Percentiles rank a stretch among this genome's conserved stretches.
These are phyloP conservation scores for Boletus reticulatus DNA, from an alignment of 768 basidiomycete genomes.

Conservation along the genomic window DNA sequence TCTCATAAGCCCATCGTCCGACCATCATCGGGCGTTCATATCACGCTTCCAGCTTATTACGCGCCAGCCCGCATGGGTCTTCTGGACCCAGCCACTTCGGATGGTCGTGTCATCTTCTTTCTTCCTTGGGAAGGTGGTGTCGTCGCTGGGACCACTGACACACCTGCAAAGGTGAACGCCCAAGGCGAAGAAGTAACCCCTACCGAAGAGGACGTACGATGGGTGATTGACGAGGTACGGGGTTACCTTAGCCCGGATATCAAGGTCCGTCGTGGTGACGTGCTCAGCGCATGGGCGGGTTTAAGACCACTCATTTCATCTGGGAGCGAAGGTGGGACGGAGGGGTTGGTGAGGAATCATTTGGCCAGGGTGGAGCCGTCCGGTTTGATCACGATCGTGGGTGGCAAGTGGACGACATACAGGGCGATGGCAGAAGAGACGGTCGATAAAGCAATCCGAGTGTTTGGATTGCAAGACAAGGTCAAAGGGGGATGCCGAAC, in stretches of 20 bases:
- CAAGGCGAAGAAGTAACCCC: slow-evolving; percentile 66
- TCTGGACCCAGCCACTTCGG: slow-evolving; percentile 91
- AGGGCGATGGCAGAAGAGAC: slow-evolving; percentile 95
- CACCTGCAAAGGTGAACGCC: slow-evolving; percentile 64
- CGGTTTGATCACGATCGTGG: slow-evolving; percentile 90
- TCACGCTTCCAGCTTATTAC: slow-evolving; percentile 96
- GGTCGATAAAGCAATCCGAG: slow-evolving; percentile 81
- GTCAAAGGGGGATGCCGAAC: slow-evolving; percentile 71
- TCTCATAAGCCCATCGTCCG: slow-evolving; percentile 84
- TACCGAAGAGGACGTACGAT: slow-evolving; percentile 91
- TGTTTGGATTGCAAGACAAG: slow-evolving; percentile 61
- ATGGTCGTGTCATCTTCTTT: slow-evolving; percentile 98
- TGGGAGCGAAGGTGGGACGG: slow-evolving; percentile 69
- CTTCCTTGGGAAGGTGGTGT: slow-evolving; percentile 98
- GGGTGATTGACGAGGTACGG: slow-evolving; percentile 93
- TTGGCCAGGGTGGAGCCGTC: slow-evolving; percentile 80
- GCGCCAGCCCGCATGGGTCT: slow-evolving; percentile 94
- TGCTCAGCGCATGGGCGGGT: slow-evolving; percentile 93
- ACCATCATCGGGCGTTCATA: slow-evolving; percentile 90
- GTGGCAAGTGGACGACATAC: slow-evolving; percentile 99
- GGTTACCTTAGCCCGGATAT: slow-evolving; percentile 90
- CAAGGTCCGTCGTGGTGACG: slow-evolving; percentile 91
- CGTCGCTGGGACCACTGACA: slow-evolving; percentile 95
- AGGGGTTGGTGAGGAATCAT: slow-evolving; percentile 90
- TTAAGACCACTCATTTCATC: slow-evolving; percentile 88